Conservation (phyloP, 2,329 filamentous ascomycete genomes). For the Fusarium sp. region DNA sequence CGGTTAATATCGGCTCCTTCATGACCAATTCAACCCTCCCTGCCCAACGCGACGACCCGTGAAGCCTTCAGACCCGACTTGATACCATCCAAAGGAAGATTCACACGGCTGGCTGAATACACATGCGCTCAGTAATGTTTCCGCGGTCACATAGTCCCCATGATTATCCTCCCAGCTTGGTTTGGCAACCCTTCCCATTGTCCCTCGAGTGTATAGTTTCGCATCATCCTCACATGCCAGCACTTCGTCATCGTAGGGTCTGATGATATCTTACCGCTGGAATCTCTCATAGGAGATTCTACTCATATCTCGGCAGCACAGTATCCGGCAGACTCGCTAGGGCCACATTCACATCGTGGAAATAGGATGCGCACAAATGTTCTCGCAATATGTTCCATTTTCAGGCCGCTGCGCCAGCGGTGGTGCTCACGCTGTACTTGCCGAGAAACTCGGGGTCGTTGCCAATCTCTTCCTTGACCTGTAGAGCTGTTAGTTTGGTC, state of each 20-base stretch:
- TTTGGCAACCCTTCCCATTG: constrained; percentile 2
- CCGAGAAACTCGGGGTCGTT: constrained; percentile 84
- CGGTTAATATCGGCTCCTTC: not conserved
- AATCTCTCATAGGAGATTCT: constrained; percentile 3
- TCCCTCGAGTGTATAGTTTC: not conserved
- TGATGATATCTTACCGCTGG: constrained; percentile 3
- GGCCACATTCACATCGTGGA: constrained; percentile 17
- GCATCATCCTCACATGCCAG: not conserved
- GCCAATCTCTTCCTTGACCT: constrained; percentile 94
- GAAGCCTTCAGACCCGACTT: not conserved
- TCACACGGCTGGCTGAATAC: not conserved
- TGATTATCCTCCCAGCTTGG: not conserved
- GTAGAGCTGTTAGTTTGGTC: constrained; percentile 35
- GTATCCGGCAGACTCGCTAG: constrained; percentile 3
- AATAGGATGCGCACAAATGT: constrained; percentile 13
- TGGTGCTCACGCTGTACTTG: constrained; percentile 67
- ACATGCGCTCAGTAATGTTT: not conserved
- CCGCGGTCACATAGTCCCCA: not conserved
- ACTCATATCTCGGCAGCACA: constrained; percentile 2
- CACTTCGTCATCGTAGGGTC: not conserved
- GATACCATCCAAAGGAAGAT: not conserved
- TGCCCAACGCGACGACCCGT: not conserved
- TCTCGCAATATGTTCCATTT: constrained; percentile 22
- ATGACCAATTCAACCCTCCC: not conserved
- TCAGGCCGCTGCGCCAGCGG: constrained; percentile 52